These are phyloP conservation scores for Phaeotremella skinneri DNA, from an alignment of 768 basidiomycete species.

Conservation along the genomic window DNA sequence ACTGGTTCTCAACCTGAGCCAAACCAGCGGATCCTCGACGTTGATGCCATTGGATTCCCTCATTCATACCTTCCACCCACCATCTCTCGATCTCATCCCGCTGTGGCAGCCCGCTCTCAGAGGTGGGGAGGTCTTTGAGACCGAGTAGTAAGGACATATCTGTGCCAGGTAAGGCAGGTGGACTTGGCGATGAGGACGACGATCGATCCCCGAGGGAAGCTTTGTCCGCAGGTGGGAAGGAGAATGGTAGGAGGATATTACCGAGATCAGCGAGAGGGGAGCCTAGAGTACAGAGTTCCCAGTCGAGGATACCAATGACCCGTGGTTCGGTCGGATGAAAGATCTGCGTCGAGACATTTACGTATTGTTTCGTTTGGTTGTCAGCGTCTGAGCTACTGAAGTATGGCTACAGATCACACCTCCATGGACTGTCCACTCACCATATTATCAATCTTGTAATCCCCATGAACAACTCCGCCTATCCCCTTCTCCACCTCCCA, in stretches of 20 bases:
- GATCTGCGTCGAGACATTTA: conserved; percentile 44
- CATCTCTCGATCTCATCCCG: conserved; percentile 82
- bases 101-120: conserved; percentile 62
- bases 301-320: conserved; percentile 93
- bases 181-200: conserved; percentile 8
- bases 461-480: conserved; percentile 81
- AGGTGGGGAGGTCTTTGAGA: conserved; percentile 62
- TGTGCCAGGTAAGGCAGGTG: conserved; percentile 53
- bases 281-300: conserved; percentile 95
- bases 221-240: conserved; percentile 37
- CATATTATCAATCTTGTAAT: conserved; percentile 97
- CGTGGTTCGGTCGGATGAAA: conserved; percentile 88
- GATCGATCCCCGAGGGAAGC: conserved; percentile 31
- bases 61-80: conserved; percentile 54
- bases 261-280: conserved; percentile 89
- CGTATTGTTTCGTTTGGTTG: too few relatives aligned
- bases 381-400: neutral
- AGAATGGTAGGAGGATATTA: conserved; percentile 85
- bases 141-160: conserved; percentile 55
- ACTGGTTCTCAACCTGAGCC: conserved; percentile 51
- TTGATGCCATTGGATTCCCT: conserved; percentile 25
- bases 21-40: conserved; percentile 1
- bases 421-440: conserved; percentile 51
- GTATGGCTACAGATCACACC: neutral
- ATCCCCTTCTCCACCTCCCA: conserved; percentile 71